Base-by-base conservation (phyloP, 495 filamentous ascomycete genomes). In the Aspergillus ellipticus region DNA sequence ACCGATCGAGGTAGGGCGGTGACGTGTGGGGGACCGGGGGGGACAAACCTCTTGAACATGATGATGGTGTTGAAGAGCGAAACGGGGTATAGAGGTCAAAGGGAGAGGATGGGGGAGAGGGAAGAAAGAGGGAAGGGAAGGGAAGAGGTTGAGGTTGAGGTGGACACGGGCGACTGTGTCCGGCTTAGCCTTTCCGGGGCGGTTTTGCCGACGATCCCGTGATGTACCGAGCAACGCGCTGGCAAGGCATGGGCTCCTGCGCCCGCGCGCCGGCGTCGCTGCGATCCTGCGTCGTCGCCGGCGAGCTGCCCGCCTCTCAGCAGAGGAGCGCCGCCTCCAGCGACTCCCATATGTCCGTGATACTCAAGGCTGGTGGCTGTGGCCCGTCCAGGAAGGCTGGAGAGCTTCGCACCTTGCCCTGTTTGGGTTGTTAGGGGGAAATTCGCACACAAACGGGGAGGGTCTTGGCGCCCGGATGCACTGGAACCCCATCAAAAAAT, bases 1-100 rank as follows among this genome's bases (percentile, higher is more conserved):
- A 64, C 61, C 74, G 79, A 77, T 80, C 72, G 64, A 58, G 42
- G 39, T n/a, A 54, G 58, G 57, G 56, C 70, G 58, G 54, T 51
- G 66, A 69, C 65, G 61, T 70, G 76, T 67, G 78, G 74, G 63
- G 66, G 54, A 77, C 72, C 76, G 70, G 48, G 55, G 26, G 49
- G 33, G 46, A 78, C 86, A 76, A 77, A 92, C 89, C 88, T 91
- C 88, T 89, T 90, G 82, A 89, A 89, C 89, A 92, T 92, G 79
- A 75, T 89, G 84, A 78, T 60, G 64, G 74, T 77, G 73, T 74
- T 71, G 69, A 74, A 74, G 74, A 77, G 76, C 68, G 75, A 79
- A 67, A 71, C 66, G 66, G 35, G 60, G 60, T 60, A 62, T 54
- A 59, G 59, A 67, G 66, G 67, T 63, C 64, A 67, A 61, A 56